phyloP scores from a whole-genome alignment of 306 rosid genomes.

The Medicago truncatula region MtrunA17r5.0-ANR NC_053044.1:2604001-2604500 shows the following conservation, averaged over 20 bases:
- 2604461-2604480: background rate
- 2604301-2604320: too few species aligned
- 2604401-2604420: background rate
- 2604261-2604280: too few species aligned
- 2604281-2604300: too few species aligned
- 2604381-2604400: background rate
- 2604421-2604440: background rate
- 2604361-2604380: too few species aligned
- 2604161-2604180: background rate
- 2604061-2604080: background rate
- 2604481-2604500: background rate
- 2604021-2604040: background rate
- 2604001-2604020: background rate
- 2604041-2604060: background rate
- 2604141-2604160: background rate
- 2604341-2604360: too few species aligned
- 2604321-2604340: too few species aligned
- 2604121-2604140: too few species aligned
- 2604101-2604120: too few species aligned
- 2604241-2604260: too few species aligned
- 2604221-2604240: too few species aligned
- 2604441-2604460: background rate
- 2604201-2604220: background rate
- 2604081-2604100: background rate
- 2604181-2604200: too few species aligned